Evolutionary conservation across 2,329 filamentous ascomycete genomes (phyloP), one percentile per base, ranked within the genome.

Genomic region (Dactylellina cionopaga): DNA sequence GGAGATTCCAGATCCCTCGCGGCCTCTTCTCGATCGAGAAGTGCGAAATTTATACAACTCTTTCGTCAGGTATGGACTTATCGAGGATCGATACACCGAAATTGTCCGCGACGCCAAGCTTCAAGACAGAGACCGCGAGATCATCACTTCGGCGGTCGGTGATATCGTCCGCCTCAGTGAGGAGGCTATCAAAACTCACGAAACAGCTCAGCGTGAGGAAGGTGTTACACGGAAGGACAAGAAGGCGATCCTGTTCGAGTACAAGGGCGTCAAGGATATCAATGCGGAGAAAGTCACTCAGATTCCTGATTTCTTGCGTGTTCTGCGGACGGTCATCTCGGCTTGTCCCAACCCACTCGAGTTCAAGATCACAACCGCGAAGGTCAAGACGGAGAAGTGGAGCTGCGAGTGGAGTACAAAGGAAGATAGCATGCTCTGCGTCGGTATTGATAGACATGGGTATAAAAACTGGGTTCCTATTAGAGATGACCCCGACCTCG

Each of bases 381-480:
- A 99, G 80, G 54, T 68, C 25, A 88, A 90, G 19, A 92, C 95
- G 1, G 90, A 92, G 56, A 76, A 76, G 78, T 99, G 98, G 81
- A 91, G 89, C 44, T 97, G 92, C 78, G 84, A 91, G 24, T 99
- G 95, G 95, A 92, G 93, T 55, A 88, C 92, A 1, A 89, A 90
- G 73, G 95, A 99, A 80, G 95, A 99, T 79, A 95, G 92, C 55
- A 99, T 99, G 95, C 88, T 99, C 49, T 90, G 96, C 63, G 87
- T 98, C 39, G 95, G 95, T 70, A 96, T 99, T 75, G 89, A 92
- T 76, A 88, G 90, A 63, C 94, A 99, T 79, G 95, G 95, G 1
- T 98, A 96, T 78, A 96, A 96, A 64, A 93, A 94, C 1, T 99
- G 95, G 95, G 87, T 90, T 1, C 90, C 93, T 76, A 98, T 99